Evolutionary conservation across 2,329 filamentous ascomycete genomes (phyloP).

Genomic region (Calycina marina): DNA sequence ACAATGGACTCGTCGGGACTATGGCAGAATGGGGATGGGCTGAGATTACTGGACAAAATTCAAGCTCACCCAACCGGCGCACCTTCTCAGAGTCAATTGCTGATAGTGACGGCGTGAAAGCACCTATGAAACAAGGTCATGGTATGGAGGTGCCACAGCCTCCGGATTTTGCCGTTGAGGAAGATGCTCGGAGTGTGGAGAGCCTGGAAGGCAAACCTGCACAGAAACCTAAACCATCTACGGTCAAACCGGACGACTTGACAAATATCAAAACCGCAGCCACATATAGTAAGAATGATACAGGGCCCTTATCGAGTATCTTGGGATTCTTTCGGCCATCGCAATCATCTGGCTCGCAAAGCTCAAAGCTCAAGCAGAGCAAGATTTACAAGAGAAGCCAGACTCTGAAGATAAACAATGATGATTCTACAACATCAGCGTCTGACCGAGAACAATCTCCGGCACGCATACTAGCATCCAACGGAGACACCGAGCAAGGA

Average conservation of each 20-base stretch:
- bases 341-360: slow-evolving; percentile 33
- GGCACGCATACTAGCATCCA: slow-evolving; percentile 21
- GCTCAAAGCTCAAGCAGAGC: slow-evolving; percentile 42
- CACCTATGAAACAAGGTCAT: slow-evolving; percentile 27
- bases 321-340: slow-evolving; percentile 55
- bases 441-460: slow-evolving; percentile 2
- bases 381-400: slow-evolving; percentile 68
- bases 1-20: slow-evolving; percentile 83
- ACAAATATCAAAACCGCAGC: slow-evolving; percentile 7
- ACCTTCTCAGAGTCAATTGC: slow-evolving; percentile 12
- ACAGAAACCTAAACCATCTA: slow-evolving; percentile 8
- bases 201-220: slow-evolving; percentile 11
- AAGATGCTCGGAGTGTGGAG: slow-evolving; percentile 42
- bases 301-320: slow-evolving; percentile 39
- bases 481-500: slow-evolving; percentile 25
- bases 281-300: slow-evolving; percentile 24
- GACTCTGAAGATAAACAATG: slow-evolving; percentile 40
- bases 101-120: slow-evolving; percentile 22
- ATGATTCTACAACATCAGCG: slow-evolving; percentile 9
- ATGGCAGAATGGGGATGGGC: slow-evolving; percentile 91
- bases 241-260: slow-evolving; percentile 2
- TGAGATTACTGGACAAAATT: slow-evolving; percentile 65
- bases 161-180: slow-evolving; percentile 44
- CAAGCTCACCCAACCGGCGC: slow-evolving; percentile 15
- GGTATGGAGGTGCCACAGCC: slow-evolving; percentile 54